Evolutionary conservation across 2,329 filamentous ascomycete species (phyloP), one percentile per base, ranked within the genome.

Genomic region (Sclerotinia subarctica): DNA sequence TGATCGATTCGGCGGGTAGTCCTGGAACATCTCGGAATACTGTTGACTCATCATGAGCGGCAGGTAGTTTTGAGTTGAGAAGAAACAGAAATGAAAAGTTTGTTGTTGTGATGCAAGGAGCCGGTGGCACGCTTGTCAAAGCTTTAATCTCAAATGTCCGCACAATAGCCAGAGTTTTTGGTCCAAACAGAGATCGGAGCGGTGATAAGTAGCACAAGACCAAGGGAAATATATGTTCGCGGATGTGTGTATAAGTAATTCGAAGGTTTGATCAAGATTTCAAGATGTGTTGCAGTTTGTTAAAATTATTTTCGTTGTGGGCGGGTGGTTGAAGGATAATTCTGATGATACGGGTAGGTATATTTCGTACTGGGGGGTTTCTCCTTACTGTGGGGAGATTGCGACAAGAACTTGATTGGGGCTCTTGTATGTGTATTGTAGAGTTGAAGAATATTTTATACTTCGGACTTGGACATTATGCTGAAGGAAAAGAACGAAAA

Each of bases 11-110:
- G 85, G 80, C 69, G 85, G 80, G 74, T 91, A 90, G 73, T 92
- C 89, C 81, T 91, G 87, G 82, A 92, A 93, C 84, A 90, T 88
- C 70, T 91, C 88, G 78, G 84, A 82, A 67, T 84, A 84, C 76
- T 86, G 84, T 73, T 82, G 79, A 74, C 81, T 82, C 82, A 83
- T 84, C 68, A 70, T 79, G 71, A 70, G 56, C 57, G 69, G 68
- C 60, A 63, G 46, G 63, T 29, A 38, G 58, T 26, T 42, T 59
- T 64, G 65, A 66, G 67, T 59, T 63, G 56, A 32, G 24, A 32
- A 60, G 56, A 53, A 62, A 44, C 51, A 69, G 67, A 51, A 29
- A 68, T 69, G 57, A 67, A 68, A 71, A 66, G 49, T 70, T 72
- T 66, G 68, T 69, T 72, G 67, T 69, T 72, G 67, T 70, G 70